Evolutionary conservation across 306 rosid genomes (phyloP), one percentile per base, ranked within the genome.

Genomic region (Ceratonia siliqua): DNA sequence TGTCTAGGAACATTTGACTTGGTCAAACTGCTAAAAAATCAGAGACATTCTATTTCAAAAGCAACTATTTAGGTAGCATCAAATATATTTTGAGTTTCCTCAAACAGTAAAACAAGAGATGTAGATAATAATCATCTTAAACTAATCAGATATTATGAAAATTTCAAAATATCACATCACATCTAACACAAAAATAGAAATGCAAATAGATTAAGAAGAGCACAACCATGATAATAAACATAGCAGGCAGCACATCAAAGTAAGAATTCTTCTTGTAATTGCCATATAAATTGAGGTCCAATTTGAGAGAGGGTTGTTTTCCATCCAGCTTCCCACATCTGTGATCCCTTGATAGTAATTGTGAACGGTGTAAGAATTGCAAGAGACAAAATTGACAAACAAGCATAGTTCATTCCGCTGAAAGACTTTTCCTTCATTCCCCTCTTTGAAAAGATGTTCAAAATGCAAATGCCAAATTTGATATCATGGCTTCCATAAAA

Each of bases 401-500:
- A 91, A 3, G 97, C 97, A n/a, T 93, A 93, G 82, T 93, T 93
- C 98, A 91, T 93, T 77, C 98, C 98, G 9, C 97, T 87, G 59
- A 93, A 93, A n/a, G 93, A 81, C 68, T 86, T 93, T 71, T 96
- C 98, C 72, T 89, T 93, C 98, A 93, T 93, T 64, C 98, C 98
- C 79, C 9, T 89, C 65, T 93, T 93, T 5, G 97, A 93, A 72
- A 91, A 93, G 71, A 93, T 93, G 75, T 93, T 93, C 98, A 84
- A 78, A 91, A 91, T 32, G 91, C 97, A 46, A 93, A 93, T 22
- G 97, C 98, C 85, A 93, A 72, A 80, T 93, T 93, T 17, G 98
- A 93, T 83, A 93, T 91, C 98, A 93, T 93, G 30, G 98, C 97
- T n/a, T 97, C 98, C 98, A 93, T 89, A 68, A 93, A 93, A 82